Base-by-base conservation (phyloP, 352 stramenopile species). In the Pythium oligandrum region DNA sequence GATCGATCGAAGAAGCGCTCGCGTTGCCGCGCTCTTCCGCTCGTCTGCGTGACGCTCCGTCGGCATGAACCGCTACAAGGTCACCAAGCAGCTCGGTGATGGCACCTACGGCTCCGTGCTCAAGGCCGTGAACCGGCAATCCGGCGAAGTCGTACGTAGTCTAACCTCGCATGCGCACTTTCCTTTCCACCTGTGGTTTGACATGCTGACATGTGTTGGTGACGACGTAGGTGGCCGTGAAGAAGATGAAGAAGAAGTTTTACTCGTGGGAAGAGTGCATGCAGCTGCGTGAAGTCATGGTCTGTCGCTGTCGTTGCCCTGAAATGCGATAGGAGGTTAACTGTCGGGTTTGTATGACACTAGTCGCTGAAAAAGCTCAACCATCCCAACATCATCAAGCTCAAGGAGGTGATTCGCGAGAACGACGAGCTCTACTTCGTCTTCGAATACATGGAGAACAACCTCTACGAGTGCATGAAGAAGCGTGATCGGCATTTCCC, bases 371-470 rank as follows among this genome's bases (percentile, higher is more conserved):
- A 97, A 73, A 96, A 97, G 55, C 68, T 98, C 32, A 97, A 96
- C 55, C 96, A 99, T 66, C 88, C 93, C 32, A 98, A 98, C 75
- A 99, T 99, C 48, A 93, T 99, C 61, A 97, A 98, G 68, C 82
- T 99, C 32, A 98, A 98, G 59, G 96, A 99, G 59, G 96, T 99
- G 46, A 98, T 99, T 46, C 82, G 94, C 17, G 96, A 99, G 68
- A 97, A 98, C 56, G 87, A 98, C 70, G 84, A 96, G 71, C 77
- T 99, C 5, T 98, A 92, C 64, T 99, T 99, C 67, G 95, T 99
- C 1, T 99, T 99, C 64, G 97, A 99, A 75, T 98, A 96, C 75
- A 99, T 99, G 96, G 93, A 98, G 66, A 88, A 86, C 60, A 98
- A 98, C 57, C 68, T 99, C 42, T 98, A 98, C 75, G 90, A 98